Percentiles rank a stretch among this genome's conserved stretches.
Evolutionary conservation across 257 asterid species (phyloP).

Genomic region (Ehretia macrophylla): DNA sequence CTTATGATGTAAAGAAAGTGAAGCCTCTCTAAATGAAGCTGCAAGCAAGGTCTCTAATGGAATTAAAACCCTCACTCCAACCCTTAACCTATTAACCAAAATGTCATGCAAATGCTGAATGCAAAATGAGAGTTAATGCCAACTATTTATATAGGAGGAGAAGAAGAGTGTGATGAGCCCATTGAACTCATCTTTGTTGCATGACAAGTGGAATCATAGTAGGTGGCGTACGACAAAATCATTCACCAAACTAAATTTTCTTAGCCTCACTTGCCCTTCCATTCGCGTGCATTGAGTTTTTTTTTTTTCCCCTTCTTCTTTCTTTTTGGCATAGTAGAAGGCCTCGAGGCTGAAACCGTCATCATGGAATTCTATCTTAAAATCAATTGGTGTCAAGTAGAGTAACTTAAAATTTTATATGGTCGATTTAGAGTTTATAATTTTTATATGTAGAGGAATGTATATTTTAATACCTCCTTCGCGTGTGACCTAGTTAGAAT

Average conservation of each 20-base stretch:
- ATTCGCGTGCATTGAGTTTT: background rate
- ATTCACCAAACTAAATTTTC: conserved; percentile 15
- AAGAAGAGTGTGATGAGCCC: background rate
- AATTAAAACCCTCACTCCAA: conserved; percentile 3
- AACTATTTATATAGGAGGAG: conserved; percentile 19
- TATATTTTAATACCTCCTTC: no score
- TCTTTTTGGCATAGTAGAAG: no score
- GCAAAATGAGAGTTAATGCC: background rate
- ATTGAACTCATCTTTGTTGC: conserved; percentile 23
- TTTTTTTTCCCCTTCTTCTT: background rate
- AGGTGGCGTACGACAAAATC: conserved; percentile 29
- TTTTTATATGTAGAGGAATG: no score
- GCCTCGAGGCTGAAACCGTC: no score
- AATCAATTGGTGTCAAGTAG: no score
- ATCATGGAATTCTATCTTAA: no score
- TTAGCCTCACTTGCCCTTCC: conserved; percentile 16
- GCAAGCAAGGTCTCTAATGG: no score
- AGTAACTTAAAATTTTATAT: no score
- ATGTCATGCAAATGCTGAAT: conserved; percentile 22
- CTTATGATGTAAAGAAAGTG: no score
- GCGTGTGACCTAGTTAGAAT: no score
- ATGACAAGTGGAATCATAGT: conserved; percentile 25
- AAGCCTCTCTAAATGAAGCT: background rate
- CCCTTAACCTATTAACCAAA: background rate
- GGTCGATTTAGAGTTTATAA: no score